Evolutionary conservation across 257 asterid genomes (phyloP).

Genomic region (Echites panduratus): DNA sequence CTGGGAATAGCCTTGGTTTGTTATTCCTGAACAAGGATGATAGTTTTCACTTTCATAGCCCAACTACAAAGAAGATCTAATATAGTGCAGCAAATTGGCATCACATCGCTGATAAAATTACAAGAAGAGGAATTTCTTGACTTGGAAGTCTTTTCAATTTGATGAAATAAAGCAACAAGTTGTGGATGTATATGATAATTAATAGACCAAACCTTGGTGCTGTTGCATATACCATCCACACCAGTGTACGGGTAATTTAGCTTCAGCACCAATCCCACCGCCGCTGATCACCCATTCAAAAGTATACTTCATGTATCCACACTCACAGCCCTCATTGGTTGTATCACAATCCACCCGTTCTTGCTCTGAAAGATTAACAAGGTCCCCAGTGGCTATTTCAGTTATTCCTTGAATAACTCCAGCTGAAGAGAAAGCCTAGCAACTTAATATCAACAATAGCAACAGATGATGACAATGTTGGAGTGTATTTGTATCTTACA

Average conservation of each 20-base stretch:
- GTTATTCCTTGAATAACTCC: conserved; percentile 32
- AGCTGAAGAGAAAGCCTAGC: conserved; percentile 37
- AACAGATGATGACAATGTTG: background rate
- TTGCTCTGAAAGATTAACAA: conserved; percentile 28
- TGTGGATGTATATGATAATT: background rate
- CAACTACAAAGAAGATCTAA: background rate
- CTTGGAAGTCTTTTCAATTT: background rate
- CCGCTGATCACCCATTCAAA: conserved; percentile 32
- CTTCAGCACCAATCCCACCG: conserved; percentile 28
- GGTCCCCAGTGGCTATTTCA: conserved; percentile 29
- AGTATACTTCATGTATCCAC: conserved; percentile 33
- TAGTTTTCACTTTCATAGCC: background rate
- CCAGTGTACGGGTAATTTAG: conserved; percentile 27
- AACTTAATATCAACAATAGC: conserved; percentile 21
- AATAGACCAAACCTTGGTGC: conserved; percentile 22
- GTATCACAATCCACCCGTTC: conserved; percentile 24
- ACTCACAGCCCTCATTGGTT: conserved; percentile 26
- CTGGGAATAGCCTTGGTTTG: conserved; percentile 11
- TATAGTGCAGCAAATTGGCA: background rate
- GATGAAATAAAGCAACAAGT: background rate
- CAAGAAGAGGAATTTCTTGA: background rate
- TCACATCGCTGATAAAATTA: background rate
- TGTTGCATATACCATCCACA: conserved; percentile 18
- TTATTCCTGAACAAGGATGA: conserved; percentile 18
- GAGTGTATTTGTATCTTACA: background rate